Evolutionary conservation across 140 eudicot genomes (phyloP).

Genomic region (Stevia rebaudiana): DNA sequence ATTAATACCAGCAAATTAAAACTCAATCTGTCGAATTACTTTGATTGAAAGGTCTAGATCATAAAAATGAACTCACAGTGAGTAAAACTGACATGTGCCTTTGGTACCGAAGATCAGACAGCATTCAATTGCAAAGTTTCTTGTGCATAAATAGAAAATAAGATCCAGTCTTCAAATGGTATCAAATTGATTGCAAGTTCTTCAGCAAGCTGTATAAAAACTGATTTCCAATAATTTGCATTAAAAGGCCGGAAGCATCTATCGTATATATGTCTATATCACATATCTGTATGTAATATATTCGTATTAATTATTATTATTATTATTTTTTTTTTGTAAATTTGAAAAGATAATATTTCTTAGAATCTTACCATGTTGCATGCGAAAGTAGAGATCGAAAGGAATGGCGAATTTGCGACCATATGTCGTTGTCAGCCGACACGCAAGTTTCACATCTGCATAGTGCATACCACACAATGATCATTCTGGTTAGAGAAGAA

Average conservation of each 20-base stretch:
- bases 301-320: too few relatives aligned
- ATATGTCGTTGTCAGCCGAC: constrained; percentile 40
- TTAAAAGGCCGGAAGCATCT: constrained; percentile 20
- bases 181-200: constrained; percentile 27
- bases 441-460: constrained; percentile 26
- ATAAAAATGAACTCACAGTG: constrained; percentile 26
- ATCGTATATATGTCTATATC: constrained; percentile 5
- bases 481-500: constrained; percentile 29
- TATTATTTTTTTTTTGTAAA: constrained; percentile 3
- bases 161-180: constrained; percentile 8
- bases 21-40: constrained; percentile 18
- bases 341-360: constrained; percentile 33
- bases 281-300: constrained; percentile 14
- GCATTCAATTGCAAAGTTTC: constrained; percentile 29
- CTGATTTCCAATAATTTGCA: constrained; percentile 24
- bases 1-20: constrained; percentile 18
- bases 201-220: constrained; percentile 15
- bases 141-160: constrained; percentile 6
- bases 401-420: constrained; percentile 56
- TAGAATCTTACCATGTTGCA: constrained; percentile 63
- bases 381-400: constrained; percentile 48
- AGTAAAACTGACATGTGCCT: constrained; percentile 27
- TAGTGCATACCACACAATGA: constrained; percentile 32
- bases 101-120: constrained; percentile 30
- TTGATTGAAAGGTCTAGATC: constrained; percentile 21